Evolutionary conservation across 495 filamentous ascomycete species (phyloP).

Genomic region (Lasiosphaeris hirsuta): DNA sequence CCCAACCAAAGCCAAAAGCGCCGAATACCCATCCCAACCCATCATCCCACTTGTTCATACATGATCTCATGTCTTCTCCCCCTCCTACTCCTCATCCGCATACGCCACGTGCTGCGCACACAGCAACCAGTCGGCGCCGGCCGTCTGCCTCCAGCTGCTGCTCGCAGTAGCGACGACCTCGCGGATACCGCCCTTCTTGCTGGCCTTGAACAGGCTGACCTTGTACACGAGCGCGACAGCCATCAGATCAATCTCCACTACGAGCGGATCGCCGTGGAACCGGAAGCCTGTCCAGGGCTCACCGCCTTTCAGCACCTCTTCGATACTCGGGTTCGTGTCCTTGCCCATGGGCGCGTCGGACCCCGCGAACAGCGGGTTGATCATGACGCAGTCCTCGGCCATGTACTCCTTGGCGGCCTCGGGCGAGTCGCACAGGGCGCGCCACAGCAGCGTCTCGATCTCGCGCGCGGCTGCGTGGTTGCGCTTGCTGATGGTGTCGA

Average conservation of each 20-base stretch:
- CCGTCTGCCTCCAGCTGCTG: constrained; percentile 34
- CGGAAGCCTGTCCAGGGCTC: constrained; percentile 24
- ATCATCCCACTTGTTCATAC: too few species aligned
- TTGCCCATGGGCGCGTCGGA: constrained; percentile 21
- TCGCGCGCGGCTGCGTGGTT: constrained; percentile 35
- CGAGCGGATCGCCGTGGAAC: constrained; percentile 28
- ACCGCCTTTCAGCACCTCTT: constrained; percentile 21
- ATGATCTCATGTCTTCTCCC: constrained; percentile 2
- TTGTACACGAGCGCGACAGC: constrained; percentile 31
- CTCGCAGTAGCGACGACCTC: constrained; percentile 28
- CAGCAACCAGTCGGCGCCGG: constrained; percentile 36
- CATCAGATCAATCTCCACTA: constrained; percentile 38
- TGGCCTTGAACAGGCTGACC: constrained; percentile 24
- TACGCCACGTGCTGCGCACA: constrained; percentile 28
- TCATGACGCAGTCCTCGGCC: constrained; percentile 36
- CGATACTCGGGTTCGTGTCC: constrained; percentile 23
- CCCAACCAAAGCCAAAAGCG: too few species aligned
- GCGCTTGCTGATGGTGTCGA: constrained; percentile 38
- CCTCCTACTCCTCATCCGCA: constrained; percentile 22
- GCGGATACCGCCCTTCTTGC: constrained; percentile 16
- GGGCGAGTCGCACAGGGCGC: constrained; percentile 34
- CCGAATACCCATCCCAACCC: too few species aligned
- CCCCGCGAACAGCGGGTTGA: constrained; percentile 31
- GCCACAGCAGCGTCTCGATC: constrained; percentile 35
- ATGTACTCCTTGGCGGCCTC: constrained; percentile 31